Percentiles rank a stretch among this genome's conserved stretches.
Evolutionary conservation across 148 eudicot species (phyloP).

Genomic region (Dianthus caryophyllus): DNA sequence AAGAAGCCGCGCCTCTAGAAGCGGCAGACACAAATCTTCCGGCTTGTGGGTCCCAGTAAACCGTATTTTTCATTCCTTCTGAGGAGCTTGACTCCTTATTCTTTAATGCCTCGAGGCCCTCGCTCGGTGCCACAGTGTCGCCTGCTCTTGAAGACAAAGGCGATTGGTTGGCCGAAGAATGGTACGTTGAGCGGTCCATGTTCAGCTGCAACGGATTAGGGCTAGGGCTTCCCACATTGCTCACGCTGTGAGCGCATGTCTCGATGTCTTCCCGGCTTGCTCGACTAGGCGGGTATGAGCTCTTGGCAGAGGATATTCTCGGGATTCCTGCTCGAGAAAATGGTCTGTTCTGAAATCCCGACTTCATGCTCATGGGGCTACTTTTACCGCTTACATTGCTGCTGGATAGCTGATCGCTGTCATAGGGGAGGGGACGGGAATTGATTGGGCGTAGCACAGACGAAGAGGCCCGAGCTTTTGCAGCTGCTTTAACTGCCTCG

Average conservation of each 20-base stretch:
- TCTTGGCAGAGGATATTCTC: slow-evolving; percentile 45
- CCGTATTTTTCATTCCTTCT: slow-evolving; percentile 42
- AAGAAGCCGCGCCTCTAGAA: slow-evolving; percentile 30
- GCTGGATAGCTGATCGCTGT: slow-evolving; percentile 58
- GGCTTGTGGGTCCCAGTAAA: slow-evolving; percentile 81
- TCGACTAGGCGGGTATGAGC: slow-evolving; percentile 72
- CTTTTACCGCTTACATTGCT: slow-evolving; percentile 64
- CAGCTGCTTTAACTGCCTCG: slow-evolving; percentile 89
- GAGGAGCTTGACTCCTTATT: slow-evolving; percentile 19
- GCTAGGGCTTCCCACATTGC: slow-evolving; percentile 75
- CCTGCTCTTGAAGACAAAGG: slow-evolving; percentile 48
- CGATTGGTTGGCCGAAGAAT: slow-evolving; percentile 59
- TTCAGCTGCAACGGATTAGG: slow-evolving; percentile 40
- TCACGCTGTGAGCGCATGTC: slow-evolving; percentile 50
- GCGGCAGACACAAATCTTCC: slow-evolving; percentile 73
- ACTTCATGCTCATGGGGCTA: slow-evolving; percentile 61
- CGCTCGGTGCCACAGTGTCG: too few species aligned
- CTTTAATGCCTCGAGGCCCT: slow-evolving; percentile 27
- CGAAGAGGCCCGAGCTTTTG: slow-evolving; percentile 88
- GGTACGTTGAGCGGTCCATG: slow-evolving; percentile 50
- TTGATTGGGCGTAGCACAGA: slow-evolving; percentile 76
- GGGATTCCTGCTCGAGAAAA: slow-evolving; percentile 35
- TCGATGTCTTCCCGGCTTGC: slow-evolving; percentile 74
- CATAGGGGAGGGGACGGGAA: slow-evolving; percentile 45
- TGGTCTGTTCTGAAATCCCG: slow-evolving; percentile 34